Evolutionary conservation across 805 yeast species (phyloP), one percentile per base, ranked within the genome.

Genomic region (Priceomyces carsonii): DNA sequence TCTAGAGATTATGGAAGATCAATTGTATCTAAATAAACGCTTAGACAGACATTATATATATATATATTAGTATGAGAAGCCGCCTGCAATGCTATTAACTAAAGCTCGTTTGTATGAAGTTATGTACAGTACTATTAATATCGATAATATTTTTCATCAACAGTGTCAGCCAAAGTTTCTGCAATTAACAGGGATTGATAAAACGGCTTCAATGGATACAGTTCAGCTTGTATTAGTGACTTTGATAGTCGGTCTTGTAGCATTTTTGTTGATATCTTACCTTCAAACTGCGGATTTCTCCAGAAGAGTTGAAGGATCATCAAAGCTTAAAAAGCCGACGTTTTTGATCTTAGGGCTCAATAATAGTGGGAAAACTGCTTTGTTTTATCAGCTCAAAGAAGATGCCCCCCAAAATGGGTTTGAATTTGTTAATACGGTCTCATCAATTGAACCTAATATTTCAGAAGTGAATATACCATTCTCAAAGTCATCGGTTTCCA

Each of bases 281-380:
- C 26, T 54, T 15, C 66, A 59, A 36, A 29, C 29, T 12, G 18
- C 26, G 9, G 44, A 49, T 28, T 48, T 45, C 21, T 50, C 45
- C 6, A 13, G 38, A 12, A 46, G 36, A 13, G 17, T 35, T 9
- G 38, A 43, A 2, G 38, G 40, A 16, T 29, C 26, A 19, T 40
- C 54, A n/a, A 32, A 36, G 17, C 44, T 40, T 44, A 59, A 51
- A 36, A 63, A 60, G 33, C 85, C 87, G 6, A 74, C 85, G 1
- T 74, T 79, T 44, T 60, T 84, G 32, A 70, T 85, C 17, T 67
- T 77, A 20, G 95, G 95, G 0, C 79, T 82, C 20, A 70, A 79
- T 10, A 69, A 70, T 23, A 61, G 79, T 23, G 93, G 93, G 4
- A 85, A 85, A 54, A 83, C 93, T 5, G 46, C 76, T 2, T 62